Evolutionary conservation across 1,284 basidiomycete genomes (phyloP).

Genomic region (Naganishia liquefaciens): DNA sequence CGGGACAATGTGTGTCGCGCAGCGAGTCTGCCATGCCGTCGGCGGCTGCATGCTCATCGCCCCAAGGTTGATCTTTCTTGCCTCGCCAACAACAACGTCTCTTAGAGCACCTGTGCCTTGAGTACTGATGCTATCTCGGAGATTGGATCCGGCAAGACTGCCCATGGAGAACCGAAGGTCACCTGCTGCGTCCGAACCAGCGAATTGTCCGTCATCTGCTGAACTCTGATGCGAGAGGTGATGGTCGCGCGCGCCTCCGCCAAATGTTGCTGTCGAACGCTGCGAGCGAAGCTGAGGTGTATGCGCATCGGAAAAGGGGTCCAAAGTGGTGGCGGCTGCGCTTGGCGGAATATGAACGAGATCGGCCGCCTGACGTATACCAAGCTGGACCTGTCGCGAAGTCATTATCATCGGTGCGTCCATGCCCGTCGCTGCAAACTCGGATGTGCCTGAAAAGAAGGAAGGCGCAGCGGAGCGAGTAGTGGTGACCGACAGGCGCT

Average conservation of each 20-base stretch:
- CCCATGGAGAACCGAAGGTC: conserved; percentile 55
- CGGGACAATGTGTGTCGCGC: background rate
- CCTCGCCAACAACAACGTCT: conserved; percentile 29
- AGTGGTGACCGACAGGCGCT: conserved; percentile 43
- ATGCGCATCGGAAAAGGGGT: conserved; percentile 15
- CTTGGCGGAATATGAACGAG: conserved; percentile 44
- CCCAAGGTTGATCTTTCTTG: conserved; percentile 13
- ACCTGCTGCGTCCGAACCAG: conserved; percentile 34
- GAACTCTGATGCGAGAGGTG: conserved; percentile 6
- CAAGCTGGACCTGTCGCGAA: conserved; percentile 50
- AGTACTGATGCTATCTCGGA: conserved; percentile 33
- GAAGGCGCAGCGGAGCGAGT: conserved; percentile 43
- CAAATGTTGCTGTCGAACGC: conserved; percentile 27
- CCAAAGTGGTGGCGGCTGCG: background rate
- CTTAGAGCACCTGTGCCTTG: conserved; percentile 42
- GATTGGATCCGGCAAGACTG: conserved; percentile 37
- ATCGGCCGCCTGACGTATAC: conserved; percentile 52
- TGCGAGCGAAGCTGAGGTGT: conserved; percentile 3
- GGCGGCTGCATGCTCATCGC: background rate
- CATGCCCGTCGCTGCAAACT: conserved; percentile 44
- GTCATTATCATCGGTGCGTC: conserved; percentile 55
- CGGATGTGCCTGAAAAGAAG: conserved; percentile 49
- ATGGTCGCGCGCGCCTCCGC: conserved; percentile 5
- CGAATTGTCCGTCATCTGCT: conserved; percentile 10
- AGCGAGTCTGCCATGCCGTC: conserved; percentile 12